Percentiles rank a stretch among this genome's conserved stretches.
These are phyloP conservation scores for Eucalyptus pauciflora DNA, from an alignment of 345 rosid species.

Conservation along the genomic window DNA sequence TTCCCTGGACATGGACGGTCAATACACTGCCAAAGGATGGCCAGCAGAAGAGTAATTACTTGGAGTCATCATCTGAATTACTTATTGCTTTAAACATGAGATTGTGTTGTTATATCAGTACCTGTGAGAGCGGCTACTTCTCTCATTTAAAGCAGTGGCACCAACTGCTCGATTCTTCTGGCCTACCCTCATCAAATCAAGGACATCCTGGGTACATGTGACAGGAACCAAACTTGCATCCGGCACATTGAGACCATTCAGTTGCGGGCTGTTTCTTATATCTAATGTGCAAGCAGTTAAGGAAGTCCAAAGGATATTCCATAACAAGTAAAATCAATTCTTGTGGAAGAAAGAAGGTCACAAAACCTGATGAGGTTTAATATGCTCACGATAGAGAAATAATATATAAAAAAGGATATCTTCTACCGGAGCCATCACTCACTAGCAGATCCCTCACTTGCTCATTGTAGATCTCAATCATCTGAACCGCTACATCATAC, in stretches of 20 bases:
- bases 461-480: slow-evolving; percentile 98
- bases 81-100: background rate
- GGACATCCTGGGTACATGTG: slow-evolving; percentile 74
- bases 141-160: slow-evolving; percentile 89
- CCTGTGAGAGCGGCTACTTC: slow-evolving; percentile 99
- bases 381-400: background rate
- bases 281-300: slow-evolving; percentile 67
- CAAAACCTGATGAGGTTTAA: background rate
- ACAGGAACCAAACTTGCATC: slow-evolving; percentile 92
- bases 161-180: slow-evolving; percentile 94
- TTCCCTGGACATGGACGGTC: slow-evolving; percentile 90
- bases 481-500: slow-evolving; percentile 92
- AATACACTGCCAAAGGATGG: slow-evolving; percentile 40
- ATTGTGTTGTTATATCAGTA: background rate
- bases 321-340: background rate
- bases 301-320: slow-evolving; percentile 1
- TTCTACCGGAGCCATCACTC: slow-evolving; percentile 78
- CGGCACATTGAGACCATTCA: slow-evolving; percentile 95
- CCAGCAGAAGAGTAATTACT: background rate
- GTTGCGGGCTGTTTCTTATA: slow-evolving; percentile 80
- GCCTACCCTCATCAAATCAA: slow-evolving; percentile 86
- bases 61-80: background rate
- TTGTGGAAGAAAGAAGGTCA: background rate
- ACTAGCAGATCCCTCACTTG: slow-evolving; percentile 92
- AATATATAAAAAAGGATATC: slow-evolving; percentile 56